Percentiles rank a stretch among this genome's conserved stretches.
Conservation (phyloP, 208 protist genomes). For the Wallacemonas sp. region DNA sequence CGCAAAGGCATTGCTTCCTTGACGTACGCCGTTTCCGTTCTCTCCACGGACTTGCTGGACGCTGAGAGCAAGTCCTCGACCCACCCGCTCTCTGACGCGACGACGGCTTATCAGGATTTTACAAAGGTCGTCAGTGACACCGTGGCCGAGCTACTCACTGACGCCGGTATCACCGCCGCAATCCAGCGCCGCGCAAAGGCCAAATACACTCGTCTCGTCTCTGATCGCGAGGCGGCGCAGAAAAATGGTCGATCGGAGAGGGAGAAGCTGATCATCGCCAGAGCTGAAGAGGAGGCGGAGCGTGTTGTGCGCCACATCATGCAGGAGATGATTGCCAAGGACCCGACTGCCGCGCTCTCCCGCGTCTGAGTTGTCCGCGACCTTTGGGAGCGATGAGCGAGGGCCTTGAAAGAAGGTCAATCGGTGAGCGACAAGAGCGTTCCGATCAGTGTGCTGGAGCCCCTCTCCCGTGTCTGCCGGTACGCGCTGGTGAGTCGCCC, state of each 20-base stretch:
- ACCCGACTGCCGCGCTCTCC: slow-evolving; percentile 6
- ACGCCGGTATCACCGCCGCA: slow-evolving; percentile 53
- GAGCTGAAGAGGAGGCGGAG: slow-evolving; percentile 73
- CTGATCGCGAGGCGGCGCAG: slow-evolving; percentile 14
- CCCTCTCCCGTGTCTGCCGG: no score
- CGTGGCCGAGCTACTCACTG: slow-evolving; percentile 59
- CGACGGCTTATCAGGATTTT: slow-evolving; percentile 37
- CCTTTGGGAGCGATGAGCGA: no score
- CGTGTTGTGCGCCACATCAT: slow-evolving; percentile 68
- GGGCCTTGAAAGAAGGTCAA: no score
- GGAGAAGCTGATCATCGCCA: slow-evolving; percentile 60
- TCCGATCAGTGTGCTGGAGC: no score
- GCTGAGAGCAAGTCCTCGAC: slow-evolving; percentile 5
- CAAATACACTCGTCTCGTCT: slow-evolving; percentile 31
- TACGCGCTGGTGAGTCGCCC: no score
- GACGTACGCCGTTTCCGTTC: slow-evolving; percentile 49
- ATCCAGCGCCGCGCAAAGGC: slow-evolving; percentile 60
- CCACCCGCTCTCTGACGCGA: neutral
- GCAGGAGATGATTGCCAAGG: slow-evolving; percentile 65
- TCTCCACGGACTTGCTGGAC: slow-evolving; percentile 46
- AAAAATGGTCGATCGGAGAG: slow-evolving; percentile 26
- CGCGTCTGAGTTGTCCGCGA: neutral
- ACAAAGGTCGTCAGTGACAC: slow-evolving; percentile 46
- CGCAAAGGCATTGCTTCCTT: slow-evolving; percentile 29
- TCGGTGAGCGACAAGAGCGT: no score